Base-by-base conservation (phyloP, 345 rosid genomes). In the Abelmoschus esculentus region DNA sequence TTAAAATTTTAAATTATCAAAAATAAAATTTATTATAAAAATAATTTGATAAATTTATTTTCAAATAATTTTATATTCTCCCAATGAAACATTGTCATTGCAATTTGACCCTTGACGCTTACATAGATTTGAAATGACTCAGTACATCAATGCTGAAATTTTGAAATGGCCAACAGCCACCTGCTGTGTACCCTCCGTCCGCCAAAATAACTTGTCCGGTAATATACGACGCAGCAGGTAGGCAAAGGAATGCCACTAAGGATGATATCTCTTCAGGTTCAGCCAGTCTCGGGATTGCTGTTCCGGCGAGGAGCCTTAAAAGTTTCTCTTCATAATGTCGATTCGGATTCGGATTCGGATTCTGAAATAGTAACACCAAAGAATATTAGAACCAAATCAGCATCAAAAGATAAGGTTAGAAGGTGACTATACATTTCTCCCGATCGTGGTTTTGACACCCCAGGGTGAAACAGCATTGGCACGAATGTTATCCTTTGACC, bases 401-500 rank as follows among this genome's bases (percentile, higher is more conserved):
- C 14, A 3, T 13, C 11, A 4, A 61, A 12, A 9, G 28, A 19
- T 19, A 18, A 2, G 7, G 10, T 7, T 40, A 36, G 19, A 6
- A 59, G 40, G 67, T 28, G 60, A 8, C 6, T 26, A 3, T 76
- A 82, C 86, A 2, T 34, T 15, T 12, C 62, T 49, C 2, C 53
- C n/a, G 0, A 80, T 29, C 0, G 84, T 31, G 38, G 90, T 87
- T 36, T 4, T 66, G 66, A 78, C 72, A 29, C 65, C 19, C 78
- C 75, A 75, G 6, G 90, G 96, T 1, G 92, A 85, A 18, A 86
- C 86, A 36, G 78, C 62, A 18, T 90, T 87, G 31, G 77, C 53
- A 74, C 91, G 83, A 74, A 88, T 86, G 14, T 75, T 78, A 67
- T 88, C 91, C 13, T 70, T 85, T 13, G 90, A 90, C 92, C 96